Percentiles rank a stretch among this genome's conserved stretches.
phyloP scores from a whole-genome alignment of 129 eudicot genomes.

The Solidago caesia region DNA sequence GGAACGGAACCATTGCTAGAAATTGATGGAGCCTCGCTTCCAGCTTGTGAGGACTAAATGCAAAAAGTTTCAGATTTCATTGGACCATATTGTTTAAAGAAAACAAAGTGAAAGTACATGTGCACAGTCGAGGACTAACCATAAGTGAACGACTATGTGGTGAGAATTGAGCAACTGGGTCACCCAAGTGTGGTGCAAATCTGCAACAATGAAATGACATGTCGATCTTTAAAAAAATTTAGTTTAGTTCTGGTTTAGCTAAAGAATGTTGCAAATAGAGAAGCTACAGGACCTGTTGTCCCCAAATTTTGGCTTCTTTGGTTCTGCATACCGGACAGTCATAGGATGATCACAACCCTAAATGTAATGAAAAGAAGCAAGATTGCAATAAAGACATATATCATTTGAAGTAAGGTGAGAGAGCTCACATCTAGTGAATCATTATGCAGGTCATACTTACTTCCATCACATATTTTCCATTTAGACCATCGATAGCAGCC shows the following conservation, averaged over 20 bases:
- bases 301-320: constrained; percentile 79
- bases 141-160: constrained; percentile 36
- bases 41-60: constrained; percentile 34
- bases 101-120: constrained; percentile 1
- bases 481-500: constrained; percentile 73
- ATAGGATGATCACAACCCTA: constrained; percentile 90
- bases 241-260: constrained; percentile 9
- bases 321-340: constrained; percentile 84
- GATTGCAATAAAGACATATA: constrained; percentile 11
- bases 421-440: constrained; percentile 5
- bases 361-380: constrained; percentile 7
- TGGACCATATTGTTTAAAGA: neutral
- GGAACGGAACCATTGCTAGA: constrained; percentile 36
- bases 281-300: constrained; percentile 57
- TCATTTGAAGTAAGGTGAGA: constrained; percentile 10
- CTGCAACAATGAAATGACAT: constrained; percentile 38
- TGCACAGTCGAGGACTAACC: constrained; percentile 24
- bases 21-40: constrained; percentile 29
- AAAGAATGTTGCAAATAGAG: constrained; percentile 4
- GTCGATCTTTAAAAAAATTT: neutral
- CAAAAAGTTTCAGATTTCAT: neutral
- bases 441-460: constrained; percentile 58
- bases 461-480: constrained; percentile 68
- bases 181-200: constrained; percentile 38
- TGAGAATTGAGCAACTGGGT: constrained; percentile 34